phyloP scores from a whole-genome alignment of 805 yeast species.

The Candida nanaspora region DNA sequence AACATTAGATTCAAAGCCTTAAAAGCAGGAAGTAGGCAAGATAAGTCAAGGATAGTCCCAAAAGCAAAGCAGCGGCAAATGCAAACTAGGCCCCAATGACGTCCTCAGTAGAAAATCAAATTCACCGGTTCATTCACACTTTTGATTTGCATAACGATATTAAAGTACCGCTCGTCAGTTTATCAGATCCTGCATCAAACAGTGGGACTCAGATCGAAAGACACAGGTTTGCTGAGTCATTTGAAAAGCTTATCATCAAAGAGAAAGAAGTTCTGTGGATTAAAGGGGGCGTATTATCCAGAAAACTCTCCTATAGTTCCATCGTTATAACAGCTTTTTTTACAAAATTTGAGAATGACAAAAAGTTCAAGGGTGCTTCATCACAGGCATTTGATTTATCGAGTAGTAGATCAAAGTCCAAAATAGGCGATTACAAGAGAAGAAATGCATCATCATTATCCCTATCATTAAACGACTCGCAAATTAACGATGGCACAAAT shows the following conservation, averaged over 20 bases:
- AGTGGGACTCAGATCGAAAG: neutral
- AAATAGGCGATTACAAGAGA: neutral
- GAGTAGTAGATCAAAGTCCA: neutral
- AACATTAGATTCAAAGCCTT: no score
- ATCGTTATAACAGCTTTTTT: constrained; percentile 56
- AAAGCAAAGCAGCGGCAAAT: no score
- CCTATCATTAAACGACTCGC: neutral
- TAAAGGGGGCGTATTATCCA: constrained; percentile 40
- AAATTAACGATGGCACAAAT: neutral
- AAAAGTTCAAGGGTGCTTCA: constrained; percentile 4
- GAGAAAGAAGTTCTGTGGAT: constrained; percentile 31
- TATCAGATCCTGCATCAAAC: neutral
- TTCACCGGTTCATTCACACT: constrained; percentile 7
- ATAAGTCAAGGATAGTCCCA: no score
- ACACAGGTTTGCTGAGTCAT: constrained; percentile 9
- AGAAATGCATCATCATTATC: neutral
- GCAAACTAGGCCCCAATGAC: no score
- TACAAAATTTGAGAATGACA: constrained; percentile 36
- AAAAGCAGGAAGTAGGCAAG: no score
- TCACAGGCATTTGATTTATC: neutral
- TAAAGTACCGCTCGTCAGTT: constrained; percentile 7
- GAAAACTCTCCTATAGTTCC: constrained; percentile 43
- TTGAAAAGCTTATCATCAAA: constrained; percentile 18
- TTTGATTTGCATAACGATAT: constrained; percentile 15
- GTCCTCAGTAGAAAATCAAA: neutral